A percentile compares a stretch with the other conserved stretches of the same genome.
These are phyloP conservation scores for Epichloe aotearoae DNA, from an alignment of 2,329 filamentous ascomycete species.

Conservation along the genomic window DNA sequence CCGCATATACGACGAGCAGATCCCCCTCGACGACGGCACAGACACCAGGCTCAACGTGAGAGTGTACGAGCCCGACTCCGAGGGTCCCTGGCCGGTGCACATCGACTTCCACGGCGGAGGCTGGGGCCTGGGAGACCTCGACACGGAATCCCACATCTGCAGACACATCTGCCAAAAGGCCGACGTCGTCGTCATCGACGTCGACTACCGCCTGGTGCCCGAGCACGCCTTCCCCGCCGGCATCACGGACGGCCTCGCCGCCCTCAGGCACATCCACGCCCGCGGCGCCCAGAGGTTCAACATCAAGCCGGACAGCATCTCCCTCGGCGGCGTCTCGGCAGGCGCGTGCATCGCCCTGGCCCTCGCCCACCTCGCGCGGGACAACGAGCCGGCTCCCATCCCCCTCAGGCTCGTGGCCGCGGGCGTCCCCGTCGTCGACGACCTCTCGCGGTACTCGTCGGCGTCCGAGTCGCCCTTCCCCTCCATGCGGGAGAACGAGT, in stretches of 20 bases:
- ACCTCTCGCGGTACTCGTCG: constrained; percentile 23
- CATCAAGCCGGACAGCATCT: constrained; percentile 23
- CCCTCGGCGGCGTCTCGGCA: constrained; percentile 32
- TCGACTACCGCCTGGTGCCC: constrained; percentile 38
- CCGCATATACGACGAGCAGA: constrained; percentile 23
- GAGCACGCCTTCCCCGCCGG: constrained; percentile 34
- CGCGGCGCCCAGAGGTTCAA: constrained; percentile 23
- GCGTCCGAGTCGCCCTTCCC: constrained; percentile 24
- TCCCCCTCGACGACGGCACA: constrained; percentile 19
- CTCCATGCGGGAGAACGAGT: constrained; percentile 28
- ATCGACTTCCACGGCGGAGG: constrained; percentile 36
- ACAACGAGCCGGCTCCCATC: constrained; percentile 16
- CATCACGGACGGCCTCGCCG: constrained; percentile 35
- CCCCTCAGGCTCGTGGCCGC: constrained; percentile 23
- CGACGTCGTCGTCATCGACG: constrained; percentile 33
- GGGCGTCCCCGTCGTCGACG: constrained; percentile 26
- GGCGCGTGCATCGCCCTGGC: constrained; percentile 28
- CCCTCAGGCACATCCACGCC: constrained; percentile 25
- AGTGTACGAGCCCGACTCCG: constrained; percentile 28
- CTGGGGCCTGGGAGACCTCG: constrained; percentile 36
- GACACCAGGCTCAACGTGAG: constrained; percentile 19
- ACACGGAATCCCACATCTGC: constrained; percentile 36
- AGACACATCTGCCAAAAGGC: constrained; percentile 30
- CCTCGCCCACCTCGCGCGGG: constrained; percentile 27
- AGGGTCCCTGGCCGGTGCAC: constrained; percentile 32